These are phyloP conservation scores for Sarocladiaceae sp. DNA, from an alignment of 2,329 filamentous ascomycete genomes.

Conservation along the genomic window DNA sequence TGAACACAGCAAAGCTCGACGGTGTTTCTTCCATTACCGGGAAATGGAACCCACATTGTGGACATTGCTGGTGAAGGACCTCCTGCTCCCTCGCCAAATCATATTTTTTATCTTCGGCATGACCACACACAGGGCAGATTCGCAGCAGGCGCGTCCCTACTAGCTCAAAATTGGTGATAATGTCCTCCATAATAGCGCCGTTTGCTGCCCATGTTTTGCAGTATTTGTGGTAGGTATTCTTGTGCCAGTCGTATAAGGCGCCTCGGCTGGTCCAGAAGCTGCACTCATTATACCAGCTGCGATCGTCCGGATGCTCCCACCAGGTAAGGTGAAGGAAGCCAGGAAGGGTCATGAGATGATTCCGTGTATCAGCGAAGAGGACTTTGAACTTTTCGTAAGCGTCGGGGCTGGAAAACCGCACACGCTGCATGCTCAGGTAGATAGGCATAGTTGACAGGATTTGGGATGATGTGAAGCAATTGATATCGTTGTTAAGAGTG, in stretches of 20 bases:
- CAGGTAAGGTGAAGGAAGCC: conserved; percentile 12
- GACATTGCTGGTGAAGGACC: conserved; percentile 13
- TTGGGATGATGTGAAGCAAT: too few species aligned
- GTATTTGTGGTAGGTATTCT: conserved; percentile 15
- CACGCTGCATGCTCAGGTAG: conserved; percentile 11
- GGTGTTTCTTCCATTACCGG: conserved; percentile 12
- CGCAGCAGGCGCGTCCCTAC: conserved; percentile 12
- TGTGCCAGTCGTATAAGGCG: conserved; percentile 14
- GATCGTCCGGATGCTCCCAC: conserved; percentile 13
- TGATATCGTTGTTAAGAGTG: too few species aligned
- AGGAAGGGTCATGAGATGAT: conserved; percentile 13
- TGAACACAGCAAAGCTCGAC: background rate
- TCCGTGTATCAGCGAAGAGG: conserved; percentile 13
- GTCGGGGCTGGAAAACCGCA: conserved; percentile 13
- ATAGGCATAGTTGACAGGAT: conserved; percentile 11
- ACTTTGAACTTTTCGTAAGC: conserved; percentile 14
- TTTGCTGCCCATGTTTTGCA: conserved; percentile 14
- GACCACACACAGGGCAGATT: conserved; percentile 14
- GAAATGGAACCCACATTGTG: conserved; percentile 15
- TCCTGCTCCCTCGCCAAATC: conserved; percentile 15
- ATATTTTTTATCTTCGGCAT: conserved; percentile 15
- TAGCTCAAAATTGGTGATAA: conserved; percentile 17
- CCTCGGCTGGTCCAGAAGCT: conserved; percentile 15
- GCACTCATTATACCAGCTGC: conserved; percentile 14
- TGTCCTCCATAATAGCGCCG: conserved; percentile 16